Conservation (phyloP, 2,329 filamentous ascomycete genomes). For the Trichoderma semiorbis region DNA sequence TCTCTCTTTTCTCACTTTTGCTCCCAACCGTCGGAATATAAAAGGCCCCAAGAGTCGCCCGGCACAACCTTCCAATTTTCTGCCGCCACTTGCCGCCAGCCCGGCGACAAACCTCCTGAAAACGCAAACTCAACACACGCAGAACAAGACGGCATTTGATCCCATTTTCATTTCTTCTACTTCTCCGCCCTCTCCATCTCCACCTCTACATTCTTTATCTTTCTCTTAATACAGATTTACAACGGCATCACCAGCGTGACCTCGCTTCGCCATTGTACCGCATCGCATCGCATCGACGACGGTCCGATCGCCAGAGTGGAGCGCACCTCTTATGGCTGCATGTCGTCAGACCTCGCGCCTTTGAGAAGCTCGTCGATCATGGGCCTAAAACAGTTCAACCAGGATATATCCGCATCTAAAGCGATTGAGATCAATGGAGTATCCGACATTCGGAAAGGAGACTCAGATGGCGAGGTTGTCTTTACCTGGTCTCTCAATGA, state of each 20-base stretch:
- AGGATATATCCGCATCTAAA: constrained; percentile 47
- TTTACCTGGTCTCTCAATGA: constrained; percentile 49
- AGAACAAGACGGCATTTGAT: neutral
- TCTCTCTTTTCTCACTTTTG: neutral
- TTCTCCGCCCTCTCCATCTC: neutral
- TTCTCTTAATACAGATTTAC: neutral
- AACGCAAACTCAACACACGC: neutral
- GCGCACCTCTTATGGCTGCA: neutral
- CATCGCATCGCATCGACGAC: neutral
- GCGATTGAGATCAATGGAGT: constrained; percentile 47
- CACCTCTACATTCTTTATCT: neutral
- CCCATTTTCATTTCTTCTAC: neutral
- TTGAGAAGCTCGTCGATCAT: constrained; percentile 40
- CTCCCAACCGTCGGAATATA: neutral
- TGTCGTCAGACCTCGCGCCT: neutral
- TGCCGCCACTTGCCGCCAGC: neutral
- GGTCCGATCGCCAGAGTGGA: neutral
- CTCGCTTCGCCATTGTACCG: neutral
- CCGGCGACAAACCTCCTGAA: neutral
- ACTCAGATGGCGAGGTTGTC: constrained; percentile 68
- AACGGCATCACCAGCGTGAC: neutral
- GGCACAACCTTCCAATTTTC: neutral
- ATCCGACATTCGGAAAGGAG: constrained; percentile 54
- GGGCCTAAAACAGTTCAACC: constrained; percentile 63
- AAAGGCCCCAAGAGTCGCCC: neutral